Percentiles rank a stretch among this genome's conserved stretches.
Conservation (phyloP, 1,139 yeast genomes). For the Hansenula lynferdii region DNA sequence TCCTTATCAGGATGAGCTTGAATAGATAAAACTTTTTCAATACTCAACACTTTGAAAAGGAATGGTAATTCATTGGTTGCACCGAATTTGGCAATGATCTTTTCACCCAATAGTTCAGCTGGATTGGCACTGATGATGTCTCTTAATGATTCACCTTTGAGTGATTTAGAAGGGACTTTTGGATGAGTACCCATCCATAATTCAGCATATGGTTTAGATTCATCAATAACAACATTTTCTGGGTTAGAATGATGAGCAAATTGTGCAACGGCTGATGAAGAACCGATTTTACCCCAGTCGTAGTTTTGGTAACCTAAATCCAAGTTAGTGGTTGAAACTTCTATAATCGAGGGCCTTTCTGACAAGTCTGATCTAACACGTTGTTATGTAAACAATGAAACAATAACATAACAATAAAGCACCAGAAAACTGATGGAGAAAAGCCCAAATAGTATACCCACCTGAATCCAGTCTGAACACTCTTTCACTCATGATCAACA, state of each 20-base stretch:
- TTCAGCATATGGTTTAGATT: constrained; percentile 78
- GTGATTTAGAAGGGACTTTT: constrained; percentile 74
- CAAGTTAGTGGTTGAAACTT: background rate
- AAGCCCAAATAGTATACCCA: constrained; percentile 12
- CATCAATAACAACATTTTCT: constrained; percentile 51
- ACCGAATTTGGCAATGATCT: constrained; percentile 63
- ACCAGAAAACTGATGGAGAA: background rate
- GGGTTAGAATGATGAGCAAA: constrained; percentile 74
- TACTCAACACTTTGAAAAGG: constrained; percentile 87
- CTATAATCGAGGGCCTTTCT: background rate
- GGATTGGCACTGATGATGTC: constrained; percentile 63
- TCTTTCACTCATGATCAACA: constrained; percentile 24
- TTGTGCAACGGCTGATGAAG: constrained; percentile 80
- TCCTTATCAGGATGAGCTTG: constrained; percentile 98
- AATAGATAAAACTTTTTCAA: constrained; percentile 86
- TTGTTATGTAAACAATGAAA: background rate
- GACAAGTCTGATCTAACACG: background rate
- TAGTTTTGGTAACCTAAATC: constrained; percentile 56
- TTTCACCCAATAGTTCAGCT: constrained; percentile 48
- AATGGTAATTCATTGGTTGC: constrained; percentile 75
- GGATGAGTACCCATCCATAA: constrained; percentile 99
- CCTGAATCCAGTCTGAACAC: constrained; percentile 35
- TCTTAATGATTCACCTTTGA: constrained; percentile 53
- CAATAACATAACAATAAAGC: background rate
- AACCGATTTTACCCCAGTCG: constrained; percentile 88